phyloP scores from a whole-genome alignment of 176 grass and related monocot species.

The Neostapfia colusana region DNA sequence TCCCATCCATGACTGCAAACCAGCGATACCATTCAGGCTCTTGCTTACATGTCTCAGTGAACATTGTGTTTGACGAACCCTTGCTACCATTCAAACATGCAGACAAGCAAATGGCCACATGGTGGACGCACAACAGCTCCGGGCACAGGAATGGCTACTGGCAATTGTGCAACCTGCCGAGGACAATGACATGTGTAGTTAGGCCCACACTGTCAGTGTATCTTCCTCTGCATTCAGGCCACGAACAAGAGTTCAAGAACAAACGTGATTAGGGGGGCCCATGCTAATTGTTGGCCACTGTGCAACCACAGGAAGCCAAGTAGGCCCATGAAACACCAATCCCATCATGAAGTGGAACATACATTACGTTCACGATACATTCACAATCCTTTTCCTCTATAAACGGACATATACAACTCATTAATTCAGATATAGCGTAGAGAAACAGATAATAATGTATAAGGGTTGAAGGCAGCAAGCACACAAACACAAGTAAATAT shows the following conservation, averaged over 20 bases:
- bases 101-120: conserved; percentile 18
- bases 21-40: neutral
- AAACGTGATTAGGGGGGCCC: conserved; percentile 24
- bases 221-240: conserved; percentile 41
- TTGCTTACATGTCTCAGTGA: neutral
- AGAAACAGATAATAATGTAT: conserved; percentile 19
- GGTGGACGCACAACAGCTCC: neutral
- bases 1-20: neutral
- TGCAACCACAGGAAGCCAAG: conserved; percentile 18
- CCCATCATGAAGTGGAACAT: conserved; percentile 38
- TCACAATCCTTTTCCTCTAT: conserved; percentile 23
- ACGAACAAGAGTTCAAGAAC: conserved; percentile 52
- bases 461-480: conserved; percentile 24
- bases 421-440: conserved; percentile 18
- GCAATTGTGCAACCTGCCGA: conserved; percentile 15
- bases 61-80: neutral
- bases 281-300: neutral
- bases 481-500: conserved; percentile 29
- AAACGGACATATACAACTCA: conserved; percentile 44
- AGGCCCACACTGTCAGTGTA: conserved; percentile 23
- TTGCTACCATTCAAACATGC: neutral
- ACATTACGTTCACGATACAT: conserved; percentile 41
- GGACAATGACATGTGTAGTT: conserved; percentile 20
- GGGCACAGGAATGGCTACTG: neutral
- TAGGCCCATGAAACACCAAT: conserved; percentile 29